Conservation (phyloP, 441 rosid genomes). For the Pelargonium myrrhifolium region DNA sequence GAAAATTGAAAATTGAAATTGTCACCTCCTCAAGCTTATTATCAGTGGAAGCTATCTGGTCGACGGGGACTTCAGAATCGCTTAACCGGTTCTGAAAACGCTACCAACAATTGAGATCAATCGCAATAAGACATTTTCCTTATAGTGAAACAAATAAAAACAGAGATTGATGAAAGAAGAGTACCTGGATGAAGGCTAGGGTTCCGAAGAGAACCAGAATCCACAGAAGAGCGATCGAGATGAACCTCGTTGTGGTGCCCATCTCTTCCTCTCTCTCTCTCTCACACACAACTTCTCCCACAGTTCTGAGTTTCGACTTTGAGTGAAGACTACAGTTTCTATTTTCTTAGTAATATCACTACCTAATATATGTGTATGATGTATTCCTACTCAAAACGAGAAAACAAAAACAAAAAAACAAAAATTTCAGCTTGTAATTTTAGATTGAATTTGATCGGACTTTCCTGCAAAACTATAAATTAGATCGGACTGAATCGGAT, state of each 20-base stretch:
- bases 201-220: conserved; percentile 50
- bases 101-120: neutral
- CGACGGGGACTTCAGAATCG: conserved; percentile 38
- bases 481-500: no score
- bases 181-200: conserved; percentile 68
- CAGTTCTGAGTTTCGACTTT: neutral
- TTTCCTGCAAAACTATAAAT: no score
- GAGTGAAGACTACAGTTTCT: neutral
- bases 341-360: no score
- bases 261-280: conserved; percentile 26
- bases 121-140: neutral
- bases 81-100: conserved; percentile 42
- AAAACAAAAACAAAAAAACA: no score
- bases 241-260: conserved; percentile 47
- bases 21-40: conserved; percentile 33
- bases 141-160: conserved; percentile 1
- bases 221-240: conserved; percentile 54
- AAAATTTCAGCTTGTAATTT: no score
- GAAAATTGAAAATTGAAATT: neutral
- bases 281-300: neutral
- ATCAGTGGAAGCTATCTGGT: conserved; percentile 21
- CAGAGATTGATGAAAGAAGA: neutral
- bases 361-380: no score
- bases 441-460: no score
- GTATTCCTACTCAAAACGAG: no score